These are phyloP conservation scores for Lactarius deliciosus DNA, from an alignment of 768 basidiomycete genomes.

Conservation along the genomic window DNA sequence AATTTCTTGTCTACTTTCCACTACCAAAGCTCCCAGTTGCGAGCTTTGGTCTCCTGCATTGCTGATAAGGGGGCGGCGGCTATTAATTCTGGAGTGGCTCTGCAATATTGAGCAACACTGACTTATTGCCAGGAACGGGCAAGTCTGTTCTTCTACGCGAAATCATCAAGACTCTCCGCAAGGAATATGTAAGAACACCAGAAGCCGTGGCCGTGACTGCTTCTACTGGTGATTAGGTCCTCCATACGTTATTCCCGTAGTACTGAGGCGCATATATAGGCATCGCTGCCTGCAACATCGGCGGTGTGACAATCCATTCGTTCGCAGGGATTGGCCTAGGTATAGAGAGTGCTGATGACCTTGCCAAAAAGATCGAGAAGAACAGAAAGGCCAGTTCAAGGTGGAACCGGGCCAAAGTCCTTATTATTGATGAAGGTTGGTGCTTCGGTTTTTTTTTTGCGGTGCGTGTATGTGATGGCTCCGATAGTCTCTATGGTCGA, in stretches of 20 bases:
- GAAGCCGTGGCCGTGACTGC: constrained; percentile 93
- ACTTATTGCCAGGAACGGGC: constrained; percentile 69
- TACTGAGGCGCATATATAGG: constrained; percentile 41
- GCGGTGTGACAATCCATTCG: constrained; percentile 92
- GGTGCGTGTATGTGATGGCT: constrained; percentile 11
- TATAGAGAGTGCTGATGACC: constrained; percentile 56
- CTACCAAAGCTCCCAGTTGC: constrained; percentile 12
- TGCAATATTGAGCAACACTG: background rate
- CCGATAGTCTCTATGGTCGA: constrained; percentile 94
- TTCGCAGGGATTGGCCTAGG: constrained; percentile 95
- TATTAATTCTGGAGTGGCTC: background rate
- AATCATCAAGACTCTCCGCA: constrained; percentile 75
- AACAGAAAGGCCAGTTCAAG: constrained; percentile 80
- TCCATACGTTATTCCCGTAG: constrained; percentile 4
- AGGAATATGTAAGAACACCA: constrained; percentile 47
- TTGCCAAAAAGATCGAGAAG: constrained; percentile 67
- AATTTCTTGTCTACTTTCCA: background rate
- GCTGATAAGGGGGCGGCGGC: background rate
- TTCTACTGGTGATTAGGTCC: constrained; percentile 64
- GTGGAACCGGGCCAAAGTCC: constrained; percentile 83
- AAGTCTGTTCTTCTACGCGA: constrained; percentile 94
- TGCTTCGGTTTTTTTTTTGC: constrained; percentile 10
- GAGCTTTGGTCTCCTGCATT: constrained; percentile 8
- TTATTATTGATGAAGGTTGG: constrained; percentile 80
- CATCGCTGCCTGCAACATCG: constrained; percentile 97